Conservation (phyloP, 73 alveolate species). For the Diophrys appendiculata region DNA sequence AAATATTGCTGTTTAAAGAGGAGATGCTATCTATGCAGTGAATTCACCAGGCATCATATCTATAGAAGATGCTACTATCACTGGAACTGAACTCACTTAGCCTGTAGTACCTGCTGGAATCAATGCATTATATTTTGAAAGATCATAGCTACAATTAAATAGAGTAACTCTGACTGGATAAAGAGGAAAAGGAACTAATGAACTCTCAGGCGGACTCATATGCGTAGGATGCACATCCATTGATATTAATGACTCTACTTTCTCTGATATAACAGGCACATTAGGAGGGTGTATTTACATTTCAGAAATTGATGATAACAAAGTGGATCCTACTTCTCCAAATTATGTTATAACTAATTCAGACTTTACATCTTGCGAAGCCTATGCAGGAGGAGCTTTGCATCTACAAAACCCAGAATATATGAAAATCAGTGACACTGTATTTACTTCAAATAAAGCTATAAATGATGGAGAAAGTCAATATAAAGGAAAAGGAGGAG, state of each 20-base stretch:
- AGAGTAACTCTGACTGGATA: background rate
- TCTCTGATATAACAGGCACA: slow-evolving; percentile 9
- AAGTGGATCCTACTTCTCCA: background rate
- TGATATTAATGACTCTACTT: slow-evolving; percentile 1
- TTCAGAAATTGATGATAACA: slow-evolving; percentile 7
- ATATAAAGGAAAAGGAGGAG: slow-evolving; percentile 53
- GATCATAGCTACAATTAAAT: background rate
- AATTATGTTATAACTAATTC: slow-evolving; percentile 6
- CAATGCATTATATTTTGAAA: background rate
- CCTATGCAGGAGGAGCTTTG: slow-evolving; percentile 35
- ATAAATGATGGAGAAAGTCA: slow-evolving; percentile 6
- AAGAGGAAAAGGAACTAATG: background rate
- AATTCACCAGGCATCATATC: background rate
- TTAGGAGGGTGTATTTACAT: slow-evolving; percentile 33
- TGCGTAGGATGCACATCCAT: background rate
- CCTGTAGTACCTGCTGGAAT: background rate
- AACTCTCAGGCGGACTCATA: background rate
- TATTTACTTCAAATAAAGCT: slow-evolving; percentile 20
- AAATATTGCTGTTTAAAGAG: slow-evolving; percentile 9
- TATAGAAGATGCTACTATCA: background rate
- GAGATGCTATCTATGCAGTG: slow-evolving; percentile 24
- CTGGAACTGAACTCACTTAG: background rate
- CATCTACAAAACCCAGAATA: slow-evolving; percentile 16
- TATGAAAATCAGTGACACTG: background rate
- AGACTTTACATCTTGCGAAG: slow-evolving; percentile 3